phyloP scores from a whole-genome alignment of 192 early-diverging fungal species.

The Rhizophagus prolifer region DNA sequence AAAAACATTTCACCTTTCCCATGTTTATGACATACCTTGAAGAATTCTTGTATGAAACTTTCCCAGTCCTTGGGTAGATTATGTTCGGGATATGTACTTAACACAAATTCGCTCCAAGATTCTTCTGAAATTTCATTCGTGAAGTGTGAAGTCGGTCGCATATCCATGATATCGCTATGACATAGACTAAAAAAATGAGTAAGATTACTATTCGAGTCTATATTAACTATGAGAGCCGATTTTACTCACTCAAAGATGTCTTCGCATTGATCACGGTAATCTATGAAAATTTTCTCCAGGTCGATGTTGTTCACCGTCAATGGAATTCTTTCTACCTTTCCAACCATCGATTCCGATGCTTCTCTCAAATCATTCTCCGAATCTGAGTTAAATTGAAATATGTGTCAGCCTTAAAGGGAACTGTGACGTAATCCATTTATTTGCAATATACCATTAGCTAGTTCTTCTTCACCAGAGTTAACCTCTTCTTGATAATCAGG shows the following conservation, averaged over 20 bases:
- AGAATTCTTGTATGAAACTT: constrained; percentile 17
- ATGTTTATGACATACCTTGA: constrained; percentile 11
- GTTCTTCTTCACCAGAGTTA: too few species aligned
- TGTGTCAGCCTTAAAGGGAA: constrained; percentile 22
- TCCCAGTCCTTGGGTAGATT: constrained; percentile 1
- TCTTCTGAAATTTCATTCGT: constrained; percentile 3
- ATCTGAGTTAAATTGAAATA: constrained; percentile 23
- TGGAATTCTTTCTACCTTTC: constrained; percentile 16
- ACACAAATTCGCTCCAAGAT: constrained; percentile 15
- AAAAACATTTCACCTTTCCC: background rate
- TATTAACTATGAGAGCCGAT: background rate
- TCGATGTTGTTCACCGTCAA: constrained; percentile 7
- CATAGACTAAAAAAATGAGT: constrained; percentile 26
- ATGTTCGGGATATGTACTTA: constrained; percentile 21
- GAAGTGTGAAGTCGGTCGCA: background rate
- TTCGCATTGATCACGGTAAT: constrained; percentile 23
- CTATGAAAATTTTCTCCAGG: constrained; percentile 20
- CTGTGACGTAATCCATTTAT: constrained; percentile 22
- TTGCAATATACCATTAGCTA: constrained; percentile 27
- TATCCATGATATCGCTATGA: too few species aligned
- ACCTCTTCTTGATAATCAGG: too few species aligned
- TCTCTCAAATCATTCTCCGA: constrained; percentile 14
- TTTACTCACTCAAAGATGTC: constrained; percentile 25
- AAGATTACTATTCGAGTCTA: constrained; percentile 23
- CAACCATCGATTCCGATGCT: constrained; percentile 22